Evolutionary conservation across 1,139 yeast genomes (phyloP).

Genomic region (Pichia sp.): DNA sequence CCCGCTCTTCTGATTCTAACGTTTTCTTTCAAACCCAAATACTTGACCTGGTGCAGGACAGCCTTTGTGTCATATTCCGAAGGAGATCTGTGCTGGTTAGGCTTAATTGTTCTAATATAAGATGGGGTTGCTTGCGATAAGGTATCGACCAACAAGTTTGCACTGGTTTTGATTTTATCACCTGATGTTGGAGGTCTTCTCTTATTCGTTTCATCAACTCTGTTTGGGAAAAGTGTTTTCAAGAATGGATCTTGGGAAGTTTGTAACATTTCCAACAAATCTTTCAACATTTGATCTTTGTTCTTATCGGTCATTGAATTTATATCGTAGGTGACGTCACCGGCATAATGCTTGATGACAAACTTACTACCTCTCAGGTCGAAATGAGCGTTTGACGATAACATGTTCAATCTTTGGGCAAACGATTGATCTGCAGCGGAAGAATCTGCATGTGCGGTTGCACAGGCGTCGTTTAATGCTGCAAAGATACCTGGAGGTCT

Average conservation of each 20-base stretch:
- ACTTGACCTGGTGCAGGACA: conserved; percentile 92
- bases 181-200: conserved; percentile 96
- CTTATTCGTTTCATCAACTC: conserved; percentile 66
- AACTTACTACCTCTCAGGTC: conserved; percentile 87
- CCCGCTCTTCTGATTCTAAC: conserved; percentile 98
- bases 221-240: conserved; percentile 69
- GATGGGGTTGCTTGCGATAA: conserved; percentile 88
- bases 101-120: conserved; percentile 95
- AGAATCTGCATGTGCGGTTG: conserved; percentile 98
- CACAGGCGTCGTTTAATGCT: conserved; percentile 93
- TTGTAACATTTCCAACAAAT: conserved; percentile 70
- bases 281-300: conserved; percentile 90
- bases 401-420: conserved; percentile 85
- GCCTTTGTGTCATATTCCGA: conserved; percentile 84
- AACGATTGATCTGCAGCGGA: conserved; percentile 96
- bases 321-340: conserved; percentile 93
- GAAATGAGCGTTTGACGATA: conserved; percentile 78
- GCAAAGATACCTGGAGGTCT: conserved; percentile 98
- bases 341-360: conserved; percentile 93
- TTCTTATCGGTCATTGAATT: conserved; percentile 94
- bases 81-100: conserved; percentile 90
- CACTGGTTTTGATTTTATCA: conserved; percentile 88
- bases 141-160: conserved; percentile 85
- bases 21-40: conserved; percentile 93
- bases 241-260: conserved; percentile 70